Conservation (phyloP, 495 filamentous ascomycete species). For the Penicillium waksmanii region DNA sequence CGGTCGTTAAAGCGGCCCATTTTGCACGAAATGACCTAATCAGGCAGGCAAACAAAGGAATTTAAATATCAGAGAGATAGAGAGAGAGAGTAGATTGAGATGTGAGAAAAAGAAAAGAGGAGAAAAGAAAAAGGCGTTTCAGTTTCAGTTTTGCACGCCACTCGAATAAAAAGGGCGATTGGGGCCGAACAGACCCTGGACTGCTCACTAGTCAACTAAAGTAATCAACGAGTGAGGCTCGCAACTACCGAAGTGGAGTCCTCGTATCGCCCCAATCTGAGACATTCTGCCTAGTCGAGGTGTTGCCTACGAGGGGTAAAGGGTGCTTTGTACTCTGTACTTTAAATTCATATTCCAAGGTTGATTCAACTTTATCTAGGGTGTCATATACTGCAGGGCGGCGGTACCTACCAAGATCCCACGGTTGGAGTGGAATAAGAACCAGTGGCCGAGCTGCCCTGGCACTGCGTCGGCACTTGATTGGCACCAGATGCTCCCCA, state of each 20-base stretch:
- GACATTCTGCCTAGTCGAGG: background rate
- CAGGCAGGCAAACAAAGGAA: background rate
- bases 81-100: too few relatives aligned
- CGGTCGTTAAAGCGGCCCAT: constrained; percentile 28
- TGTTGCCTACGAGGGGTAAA: background rate
- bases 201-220: too few relatives aligned
- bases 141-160: background rate
- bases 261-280: background rate
- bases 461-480: constrained; percentile 17
- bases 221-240: background rate
- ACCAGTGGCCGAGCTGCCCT: constrained; percentile 17
- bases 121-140: background rate
- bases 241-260: background rate
- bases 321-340: too few relatives aligned
- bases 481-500: constrained; percentile 21
- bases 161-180: background rate
- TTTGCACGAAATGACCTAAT: background rate
- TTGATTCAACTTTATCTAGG: background rate
- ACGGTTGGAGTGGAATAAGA: constrained; percentile 17
- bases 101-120: background rate
- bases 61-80: background rate
- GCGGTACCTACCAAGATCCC: constrained; percentile 10
- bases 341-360: too few relatives aligned
- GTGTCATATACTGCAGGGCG: too few relatives aligned
- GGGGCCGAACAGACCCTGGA: background rate